Percentiles rank a stretch among this genome's conserved stretches.
phyloP scores from a whole-genome alignment of 768 basidiomycete genomes.

The Postia placenta region DNA sequence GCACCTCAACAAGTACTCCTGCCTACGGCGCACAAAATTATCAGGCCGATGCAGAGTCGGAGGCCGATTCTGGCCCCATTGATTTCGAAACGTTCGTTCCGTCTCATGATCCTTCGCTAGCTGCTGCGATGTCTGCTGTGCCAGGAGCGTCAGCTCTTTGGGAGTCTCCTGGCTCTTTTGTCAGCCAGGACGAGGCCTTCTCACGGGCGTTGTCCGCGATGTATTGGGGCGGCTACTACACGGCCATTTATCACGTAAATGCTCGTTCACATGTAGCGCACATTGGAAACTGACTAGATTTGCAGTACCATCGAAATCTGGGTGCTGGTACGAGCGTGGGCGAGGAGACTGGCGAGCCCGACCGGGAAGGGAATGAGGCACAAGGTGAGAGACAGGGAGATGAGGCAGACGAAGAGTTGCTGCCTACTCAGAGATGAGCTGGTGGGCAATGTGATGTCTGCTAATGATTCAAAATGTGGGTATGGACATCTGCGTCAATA shows the following conservation, averaged over 20 bases:
- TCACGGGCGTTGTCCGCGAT: conserved; percentile 67
- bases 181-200: conserved; percentile 72
- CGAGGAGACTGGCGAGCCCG: too few species aligned
- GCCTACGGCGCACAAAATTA: neutral
- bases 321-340: conserved; percentile 5
- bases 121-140: conserved; percentile 19
- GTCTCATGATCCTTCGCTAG: conserved; percentile 58
- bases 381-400: conserved; percentile 19
- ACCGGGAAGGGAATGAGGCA: conserved; percentile 23
- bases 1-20: conserved; percentile 1
- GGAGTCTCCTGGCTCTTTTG: conserved; percentile 30
- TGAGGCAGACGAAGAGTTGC: conserved; percentile 13
- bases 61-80: conserved; percentile 52
- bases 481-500: neutral
- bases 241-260: conserved; percentile 75
- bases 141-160: conserved; percentile 20
- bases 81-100: conserved; percentile 71
- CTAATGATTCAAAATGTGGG: neutral
- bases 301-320: conserved; percentile 11
- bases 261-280: neutral
- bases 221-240: conserved; percentile 90
- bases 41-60: conserved; percentile 16
- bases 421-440: conserved; percentile 14
- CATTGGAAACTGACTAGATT: neutral
- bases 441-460: neutral